phyloP scores from a whole-genome alignment of 2,329 filamentous ascomycete species.

The Chrysosporium keratinophilum region DNA sequence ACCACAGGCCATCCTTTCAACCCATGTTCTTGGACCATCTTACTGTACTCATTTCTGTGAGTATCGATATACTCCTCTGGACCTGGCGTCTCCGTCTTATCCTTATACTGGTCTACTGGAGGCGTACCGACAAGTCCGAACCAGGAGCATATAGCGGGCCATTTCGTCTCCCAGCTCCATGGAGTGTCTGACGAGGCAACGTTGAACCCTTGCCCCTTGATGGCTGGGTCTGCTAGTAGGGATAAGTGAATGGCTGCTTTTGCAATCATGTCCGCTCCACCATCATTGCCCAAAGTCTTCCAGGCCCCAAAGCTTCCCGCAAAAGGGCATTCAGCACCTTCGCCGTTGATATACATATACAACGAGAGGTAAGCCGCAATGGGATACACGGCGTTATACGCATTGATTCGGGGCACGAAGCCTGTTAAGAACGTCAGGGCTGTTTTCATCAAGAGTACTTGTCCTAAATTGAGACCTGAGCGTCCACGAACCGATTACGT shows the following conservation, averaged over 20 bases:
- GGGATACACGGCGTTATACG: slow-evolving; percentile 12
- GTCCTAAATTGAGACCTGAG: too few species aligned
- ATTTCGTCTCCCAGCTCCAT: slow-evolving; percentile 13
- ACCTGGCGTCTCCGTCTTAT: slow-evolving; percentile 3
- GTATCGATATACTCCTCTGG: slow-evolving; percentile 11
- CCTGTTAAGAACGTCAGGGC: slow-evolving; percentile 8
- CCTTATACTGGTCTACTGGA: slow-evolving; percentile 9
- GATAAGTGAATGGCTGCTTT: slow-evolving; percentile 13
- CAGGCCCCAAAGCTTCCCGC: slow-evolving; percentile 12
- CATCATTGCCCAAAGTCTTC: slow-evolving; percentile 11
- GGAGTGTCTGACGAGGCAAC: slow-evolving; percentile 10
- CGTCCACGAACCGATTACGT: slow-evolving; percentile 18
- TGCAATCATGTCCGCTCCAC: slow-evolving; percentile 13
- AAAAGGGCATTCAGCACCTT: slow-evolving; percentile 10
- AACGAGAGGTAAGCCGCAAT: slow-evolving; percentile 15
- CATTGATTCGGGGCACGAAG: slow-evolving; percentile 13
- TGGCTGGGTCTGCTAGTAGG: not conserved
- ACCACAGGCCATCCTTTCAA: slow-evolving; percentile 11
- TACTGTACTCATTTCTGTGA: slow-evolving; percentile 7
- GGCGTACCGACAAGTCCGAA: slow-evolving; percentile 11
- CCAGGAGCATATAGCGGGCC: slow-evolving; percentile 14
- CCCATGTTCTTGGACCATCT: slow-evolving; percentile 11
- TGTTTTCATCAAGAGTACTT: too few species aligned
- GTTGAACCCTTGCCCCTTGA: slow-evolving; percentile 15
- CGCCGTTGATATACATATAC: slow-evolving; percentile 12